Percentiles rank a stretch among this genome's conserved stretches.
These are phyloP conservation scores for Neurospora cerealis DNA, from an alignment of 495 filamentous ascomycete species.

Conservation along the genomic window DNA sequence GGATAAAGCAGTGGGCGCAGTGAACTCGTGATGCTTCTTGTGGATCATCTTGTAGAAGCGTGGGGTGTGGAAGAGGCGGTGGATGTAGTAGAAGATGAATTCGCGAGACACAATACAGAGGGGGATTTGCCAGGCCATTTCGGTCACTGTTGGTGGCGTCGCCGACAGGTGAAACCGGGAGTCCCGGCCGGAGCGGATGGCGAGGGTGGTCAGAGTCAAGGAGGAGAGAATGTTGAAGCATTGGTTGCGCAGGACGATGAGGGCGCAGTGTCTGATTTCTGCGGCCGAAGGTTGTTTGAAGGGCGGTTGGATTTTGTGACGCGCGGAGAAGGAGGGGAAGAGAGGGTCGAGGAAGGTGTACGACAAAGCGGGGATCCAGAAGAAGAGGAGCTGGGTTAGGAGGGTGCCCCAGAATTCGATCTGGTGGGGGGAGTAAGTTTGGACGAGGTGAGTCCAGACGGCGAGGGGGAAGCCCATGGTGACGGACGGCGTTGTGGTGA, in stretches of 20 bases:
- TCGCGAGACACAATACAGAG: slow-evolving; percentile 41
- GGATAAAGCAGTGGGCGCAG: slow-evolving; percentile 46
- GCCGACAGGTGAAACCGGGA: slow-evolving; percentile 28
- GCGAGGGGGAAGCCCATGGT: background rate
- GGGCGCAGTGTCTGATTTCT: slow-evolving; percentile 37
- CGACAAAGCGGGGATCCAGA: slow-evolving; percentile 39
- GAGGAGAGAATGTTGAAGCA: slow-evolving; percentile 30
- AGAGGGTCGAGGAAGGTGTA: slow-evolving; percentile 34
- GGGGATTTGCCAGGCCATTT: slow-evolving; percentile 34
- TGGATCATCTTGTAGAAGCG: slow-evolving; percentile 42
- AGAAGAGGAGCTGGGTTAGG: slow-evolving; percentile 35
- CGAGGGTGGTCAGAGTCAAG: slow-evolving; percentile 18
- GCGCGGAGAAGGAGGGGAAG: slow-evolving; percentile 36
- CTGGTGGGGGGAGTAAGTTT: slow-evolving; percentile 7
- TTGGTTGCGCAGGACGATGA: slow-evolving; percentile 38
- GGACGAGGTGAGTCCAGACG: slow-evolving; percentile 12
- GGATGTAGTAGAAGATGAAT: slow-evolving; percentile 44
- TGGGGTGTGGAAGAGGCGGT: slow-evolving; percentile 45
- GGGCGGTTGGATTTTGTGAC: slow-evolving; percentile 47
- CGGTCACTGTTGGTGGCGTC: slow-evolving; percentile 22
- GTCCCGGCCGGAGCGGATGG: slow-evolving; percentile 5
- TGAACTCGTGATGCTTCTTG: slow-evolving; percentile 49
- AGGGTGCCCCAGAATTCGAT: slow-evolving; percentile 37
- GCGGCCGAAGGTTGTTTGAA: slow-evolving; percentile 37
- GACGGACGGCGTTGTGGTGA: background rate